Base-by-base conservation (phyloP, 768 basidiomycete genomes). In the Amylocystis lapponica region DNA sequence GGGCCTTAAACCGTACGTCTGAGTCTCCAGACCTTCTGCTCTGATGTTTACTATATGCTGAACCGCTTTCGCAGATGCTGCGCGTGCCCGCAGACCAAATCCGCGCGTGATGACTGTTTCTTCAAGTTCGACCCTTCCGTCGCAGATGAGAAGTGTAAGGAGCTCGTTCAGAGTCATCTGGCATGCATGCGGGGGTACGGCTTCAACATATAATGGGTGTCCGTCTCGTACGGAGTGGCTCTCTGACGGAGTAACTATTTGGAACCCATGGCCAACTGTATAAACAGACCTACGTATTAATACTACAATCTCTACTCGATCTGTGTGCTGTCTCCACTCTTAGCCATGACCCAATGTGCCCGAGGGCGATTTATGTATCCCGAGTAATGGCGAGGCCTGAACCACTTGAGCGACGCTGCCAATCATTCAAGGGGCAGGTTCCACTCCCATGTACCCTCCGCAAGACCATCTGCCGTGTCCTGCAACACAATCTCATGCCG, bases 91-190 rank as follows among this genome's bases (percentile, higher is more conserved):
- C 75, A 91, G 54, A 95, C 93, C 2, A 98, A 98, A 63, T 77
- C 83, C 2, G 75, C 74, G n/a, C 77, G 96, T 10, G 96, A 99
- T 63, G 83, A 93, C 51, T 99, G 96, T 66, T 98, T 96, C 72
- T 70, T 98, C 47, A 76, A 79, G 45, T 78, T 74, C 53, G 82
- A 82, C 47, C 57, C 73, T 4, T 64, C 72, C 17, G 76, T 78
- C 45, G 85, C 86, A 5, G 73, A 78, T 44, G 83, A 83, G 45
- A 82, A 85, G 59, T 99, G 96, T 69, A 79, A 72, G 56, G 78
- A 86, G 39, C 66, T 92, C 35, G 76, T 99, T 4, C 74, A 79
- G 56, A 76, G 71, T 46, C 95, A 98, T 53, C 69, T 91, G 39
- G 78, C 83, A 11, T 99, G 96, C 70, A 99, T 99, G 96, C 75